Conservation (phyloP, 495 filamentous ascomycete genomes). For the Aspergillus homomorphus region DNA sequence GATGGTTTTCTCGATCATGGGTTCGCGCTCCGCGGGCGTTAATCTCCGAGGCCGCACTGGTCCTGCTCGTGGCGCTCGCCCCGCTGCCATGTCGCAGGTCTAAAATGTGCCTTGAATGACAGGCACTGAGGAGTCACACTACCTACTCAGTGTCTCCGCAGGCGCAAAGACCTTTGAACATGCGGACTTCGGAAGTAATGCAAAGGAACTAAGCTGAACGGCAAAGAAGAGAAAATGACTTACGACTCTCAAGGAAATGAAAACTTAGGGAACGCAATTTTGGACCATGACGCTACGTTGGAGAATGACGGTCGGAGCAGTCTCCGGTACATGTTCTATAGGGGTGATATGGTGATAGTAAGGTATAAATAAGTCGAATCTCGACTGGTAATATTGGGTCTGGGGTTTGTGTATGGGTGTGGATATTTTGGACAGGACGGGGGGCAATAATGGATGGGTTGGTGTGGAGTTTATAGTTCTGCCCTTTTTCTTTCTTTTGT, state of each 20-base stretch:
- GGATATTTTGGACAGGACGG: not conserved
- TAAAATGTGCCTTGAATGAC: constrained; percentile 30
- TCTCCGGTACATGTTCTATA: not conserved
- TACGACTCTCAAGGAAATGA: not conserved
- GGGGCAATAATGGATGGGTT: not conserved
- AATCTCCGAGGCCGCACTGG: constrained; percentile 41
- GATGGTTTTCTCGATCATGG: constrained; percentile 48
- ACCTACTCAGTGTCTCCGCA: not conserved
- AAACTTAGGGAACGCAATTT: not conserved
- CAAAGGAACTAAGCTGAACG: not conserved
- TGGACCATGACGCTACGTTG: not conserved
- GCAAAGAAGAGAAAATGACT: not conserved
- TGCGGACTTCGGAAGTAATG: not conserved
- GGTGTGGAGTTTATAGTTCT: not conserved
- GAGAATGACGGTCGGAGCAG: not conserved
- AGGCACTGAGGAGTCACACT: not conserved
- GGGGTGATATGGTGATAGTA: no score
- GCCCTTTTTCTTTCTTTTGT: not conserved
- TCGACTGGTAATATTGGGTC: no score
- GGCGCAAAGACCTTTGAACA: not conserved
- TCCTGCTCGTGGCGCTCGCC: constrained; percentile 44
- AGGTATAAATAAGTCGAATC: no score
- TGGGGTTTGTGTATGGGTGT: no score
- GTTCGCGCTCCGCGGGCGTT: constrained; percentile 32
- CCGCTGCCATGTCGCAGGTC: constrained; percentile 63